Evolutionary conservation across 805 yeast species (phyloP), one percentile per base, ranked within the genome.

Genomic region (Myxozyma melibiosi): DNA sequence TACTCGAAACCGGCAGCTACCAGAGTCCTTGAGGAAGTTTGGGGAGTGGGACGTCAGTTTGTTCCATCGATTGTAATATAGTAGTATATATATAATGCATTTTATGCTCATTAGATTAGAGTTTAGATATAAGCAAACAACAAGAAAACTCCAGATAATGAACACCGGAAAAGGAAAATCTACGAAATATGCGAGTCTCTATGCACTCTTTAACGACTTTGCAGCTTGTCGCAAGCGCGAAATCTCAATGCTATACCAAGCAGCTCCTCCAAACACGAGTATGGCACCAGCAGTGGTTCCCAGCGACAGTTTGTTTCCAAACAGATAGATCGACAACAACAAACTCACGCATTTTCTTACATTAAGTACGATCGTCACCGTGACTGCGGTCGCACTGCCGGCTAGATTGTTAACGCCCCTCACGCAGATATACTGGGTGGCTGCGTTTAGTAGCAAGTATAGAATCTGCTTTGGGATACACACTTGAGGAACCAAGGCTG

Each of bases 391-490:
- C 1, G 84, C 77, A 6, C 68, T 68, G 18, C 85, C 81, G 0
- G 84, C 82, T 24, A 87, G 71, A 65, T 74, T 75, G 66, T 84
- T 85, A 11, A 86, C 92, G 3, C 92, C 90, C 11, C 80, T 71
- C 1, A 84, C 81, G 66, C 95, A 87, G 2, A 82, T 50, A 62
- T 79, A 76, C 68, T 84, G 89, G 0, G 88, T 81, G 0, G 75
- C 14, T 16, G 77, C 76, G 65, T 84, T 84, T 13, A 75, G 61
- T 2, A 71, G 11, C 18, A 83, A 64, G 62, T 71, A 70, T 6
- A 58, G 16, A 8, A 53, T 4, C 16, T 50, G 44, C 38, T 51
- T 39, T 8, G 64, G 71, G 35, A 64, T 61, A 1, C 74, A 68
- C 11, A 38, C 6, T 38, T 34, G 33, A 11, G 53, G 50, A 22